phyloP scores from a whole-genome alignment of 352 stramenopile species.

The Globisporangium parvum region DNA sequence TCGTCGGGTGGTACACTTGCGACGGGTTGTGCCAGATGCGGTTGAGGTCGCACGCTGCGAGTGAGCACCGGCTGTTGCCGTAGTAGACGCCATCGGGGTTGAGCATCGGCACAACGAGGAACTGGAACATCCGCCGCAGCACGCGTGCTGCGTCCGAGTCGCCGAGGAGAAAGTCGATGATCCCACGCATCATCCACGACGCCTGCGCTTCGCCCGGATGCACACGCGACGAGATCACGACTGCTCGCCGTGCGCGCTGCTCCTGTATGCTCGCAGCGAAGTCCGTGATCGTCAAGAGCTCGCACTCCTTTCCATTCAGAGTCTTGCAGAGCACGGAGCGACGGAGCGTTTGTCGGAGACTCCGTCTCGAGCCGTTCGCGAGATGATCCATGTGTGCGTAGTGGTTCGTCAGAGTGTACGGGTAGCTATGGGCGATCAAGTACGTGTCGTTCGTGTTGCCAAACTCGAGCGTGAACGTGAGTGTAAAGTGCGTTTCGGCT shows the following conservation, averaged over 20 bases:
- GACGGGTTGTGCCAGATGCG: slow-evolving; percentile 82
- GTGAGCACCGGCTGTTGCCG: slow-evolving; percentile 89
- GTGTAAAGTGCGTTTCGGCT: slow-evolving; percentile 64
- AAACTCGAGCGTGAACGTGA: slow-evolving; percentile 88
- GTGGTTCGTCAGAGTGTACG: slow-evolving; percentile 89
- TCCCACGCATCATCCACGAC: slow-evolving; percentile 92
- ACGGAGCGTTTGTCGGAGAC: slow-evolving; percentile 25
- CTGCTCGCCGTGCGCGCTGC: slow-evolving; percentile 24
- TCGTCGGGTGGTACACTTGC: slow-evolving; percentile 75
- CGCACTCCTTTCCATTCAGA: slow-evolving; percentile 46
- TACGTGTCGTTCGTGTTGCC: slow-evolving; percentile 75
- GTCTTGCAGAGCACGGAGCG: slow-evolving; percentile 55
- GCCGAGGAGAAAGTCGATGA: slow-evolving; percentile 87
- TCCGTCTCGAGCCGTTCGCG: slow-evolving; percentile 9
- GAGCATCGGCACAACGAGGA: slow-evolving; percentile 91
- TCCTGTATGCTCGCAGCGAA: slow-evolving; percentile 30
- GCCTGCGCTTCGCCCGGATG: slow-evolving; percentile 89
- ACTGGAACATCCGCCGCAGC: slow-evolving; percentile 86
- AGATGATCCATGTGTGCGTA: slow-evolving; percentile 47
- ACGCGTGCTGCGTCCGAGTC: slow-evolving; percentile 46
- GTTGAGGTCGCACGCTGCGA: slow-evolving; percentile 84
- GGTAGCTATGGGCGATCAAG: slow-evolving; percentile 88
- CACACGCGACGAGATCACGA: slow-evolving; percentile 85
- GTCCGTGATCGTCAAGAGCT: slow-evolving; percentile 74
- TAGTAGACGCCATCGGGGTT: slow-evolving; percentile 93